Percentiles rank a stretch among this genome's conserved stretches.
These are phyloP conservation scores for Sporisorium scitamineum DNA, from an alignment of 1,284 basidiomycete genomes.

Conservation along the genomic window DNA sequence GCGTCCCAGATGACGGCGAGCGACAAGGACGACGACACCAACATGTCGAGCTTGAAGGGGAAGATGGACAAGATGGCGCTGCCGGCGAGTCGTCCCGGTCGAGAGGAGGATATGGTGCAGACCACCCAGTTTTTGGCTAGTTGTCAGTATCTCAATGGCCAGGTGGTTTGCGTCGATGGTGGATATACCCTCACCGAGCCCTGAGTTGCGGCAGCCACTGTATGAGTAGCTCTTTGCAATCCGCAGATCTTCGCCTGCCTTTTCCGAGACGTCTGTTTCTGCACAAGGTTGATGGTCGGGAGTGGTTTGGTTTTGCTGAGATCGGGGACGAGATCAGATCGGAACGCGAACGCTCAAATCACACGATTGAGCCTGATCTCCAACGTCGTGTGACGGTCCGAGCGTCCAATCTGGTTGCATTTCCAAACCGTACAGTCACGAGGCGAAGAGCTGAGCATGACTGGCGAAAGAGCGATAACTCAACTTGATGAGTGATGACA, in stretches of 20 bases:
- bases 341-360: too few relatives aligned
- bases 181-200: slow-evolving; percentile 57
- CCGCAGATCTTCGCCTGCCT: not conserved
- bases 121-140: slow-evolving; percentile 43
- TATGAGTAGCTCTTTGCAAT: not conserved
- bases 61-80: slow-evolving; percentile 46
- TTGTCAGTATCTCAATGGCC: slow-evolving; percentile 53
- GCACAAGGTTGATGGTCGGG: not conserved
- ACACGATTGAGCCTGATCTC: too few relatives aligned
- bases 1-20: slow-evolving; percentile 55
- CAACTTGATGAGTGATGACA: too few relatives aligned
- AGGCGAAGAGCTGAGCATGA: too few relatives aligned
- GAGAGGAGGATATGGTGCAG: slow-evolving; percentile 61
- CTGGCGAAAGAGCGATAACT: too few relatives aligned
- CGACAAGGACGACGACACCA: slow-evolving; percentile 41
- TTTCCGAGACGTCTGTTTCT: not conserved
- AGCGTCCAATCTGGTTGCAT: not conserved
- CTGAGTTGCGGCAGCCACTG: slow-evolving; percentile 10
- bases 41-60: slow-evolving; percentile 46
- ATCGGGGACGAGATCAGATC: not conserved
- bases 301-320: not conserved
- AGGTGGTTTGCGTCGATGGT: slow-evolving; percentile 52
- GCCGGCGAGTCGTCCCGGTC: slow-evolving; percentile 55
- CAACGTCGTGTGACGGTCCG: not conserved
- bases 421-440: not conserved